These are phyloP conservation scores for Nigrospora sphaerica DNA, from an alignment of 2,329 filamentous ascomycete genomes.

Conservation along the genomic window DNA sequence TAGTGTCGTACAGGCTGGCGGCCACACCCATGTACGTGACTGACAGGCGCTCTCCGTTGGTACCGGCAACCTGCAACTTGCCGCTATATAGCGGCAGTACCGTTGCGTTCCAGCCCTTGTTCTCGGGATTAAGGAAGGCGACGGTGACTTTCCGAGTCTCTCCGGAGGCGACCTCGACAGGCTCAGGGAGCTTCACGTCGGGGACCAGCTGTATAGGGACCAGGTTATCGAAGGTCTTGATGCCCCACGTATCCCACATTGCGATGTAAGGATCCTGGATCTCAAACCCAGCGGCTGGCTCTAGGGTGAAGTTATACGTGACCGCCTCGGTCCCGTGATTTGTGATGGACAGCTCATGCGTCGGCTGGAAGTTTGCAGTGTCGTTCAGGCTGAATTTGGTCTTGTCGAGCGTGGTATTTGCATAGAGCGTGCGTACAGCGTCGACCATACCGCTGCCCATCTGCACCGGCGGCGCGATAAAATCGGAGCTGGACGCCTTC, in stretches of 20 bases:
- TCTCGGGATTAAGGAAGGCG: conserved; percentile 16
- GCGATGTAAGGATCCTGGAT: conserved; percentile 10
- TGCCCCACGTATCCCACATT: conserved; percentile 1
- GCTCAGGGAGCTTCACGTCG: background rate
- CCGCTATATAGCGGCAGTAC: conserved; percentile 35
- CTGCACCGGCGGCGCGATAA: conserved; percentile 1
- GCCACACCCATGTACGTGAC: conserved; percentile 29
- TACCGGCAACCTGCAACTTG: conserved; percentile 32
- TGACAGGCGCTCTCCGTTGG: conserved; percentile 30
- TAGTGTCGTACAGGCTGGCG: background rate
- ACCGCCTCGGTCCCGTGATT: conserved; percentile 33
- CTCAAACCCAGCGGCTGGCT: conserved; percentile 34
- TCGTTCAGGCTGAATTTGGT: conserved; percentile 31
- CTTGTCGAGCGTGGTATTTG: conserved; percentile 22
- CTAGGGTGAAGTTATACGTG: conserved; percentile 31
- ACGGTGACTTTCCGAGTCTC: conserved; percentile 14
- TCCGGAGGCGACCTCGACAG: conserved; percentile 18
- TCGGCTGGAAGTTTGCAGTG: conserved; percentile 24
- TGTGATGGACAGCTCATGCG: conserved; percentile 29
- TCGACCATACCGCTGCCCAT: conserved; percentile 22
- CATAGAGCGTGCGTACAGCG: conserved; percentile 26
- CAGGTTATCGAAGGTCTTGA: conserved; percentile 4
- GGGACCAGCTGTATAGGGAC: conserved; percentile 3
- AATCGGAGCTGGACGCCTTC: background rate
- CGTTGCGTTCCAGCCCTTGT: conserved; percentile 13